Conservation (phyloP, 805 yeast genomes). For the Suhomyces faveliae region DNA sequence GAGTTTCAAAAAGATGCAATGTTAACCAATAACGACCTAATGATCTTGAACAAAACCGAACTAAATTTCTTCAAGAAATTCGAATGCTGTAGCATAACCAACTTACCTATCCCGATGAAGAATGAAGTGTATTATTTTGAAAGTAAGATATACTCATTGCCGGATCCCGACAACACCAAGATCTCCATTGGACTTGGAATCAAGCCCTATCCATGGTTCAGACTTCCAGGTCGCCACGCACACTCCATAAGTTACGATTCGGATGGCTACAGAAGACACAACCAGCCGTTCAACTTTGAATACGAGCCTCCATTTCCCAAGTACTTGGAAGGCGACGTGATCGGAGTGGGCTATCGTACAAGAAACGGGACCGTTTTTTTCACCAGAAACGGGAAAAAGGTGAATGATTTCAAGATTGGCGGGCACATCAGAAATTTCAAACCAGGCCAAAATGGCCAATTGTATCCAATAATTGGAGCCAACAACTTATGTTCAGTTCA, state of each 20-base stretch:
- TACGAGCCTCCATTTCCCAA: constrained; percentile 55
- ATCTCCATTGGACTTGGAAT: constrained; percentile 80
- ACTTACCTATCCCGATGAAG: constrained; percentile 77
- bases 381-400: constrained; percentile 90
- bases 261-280: constrained; percentile 73
- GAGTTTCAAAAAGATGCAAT: constrained; percentile 67
- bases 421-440: constrained; percentile 76
- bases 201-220: constrained; percentile 88
- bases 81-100: constrained; percentile 71
- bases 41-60: constrained; percentile 66
- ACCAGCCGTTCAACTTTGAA: constrained; percentile 62
- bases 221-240: constrained; percentile 89
- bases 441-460: constrained; percentile 41
- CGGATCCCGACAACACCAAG: constrained; percentile 51
- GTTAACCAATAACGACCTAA: constrained; percentile 53
- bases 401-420: constrained; percentile 77
- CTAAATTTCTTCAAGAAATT: constrained; percentile 56
- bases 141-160: constrained; percentile 72
- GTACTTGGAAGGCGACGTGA: constrained; percentile 79
- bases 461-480: constrained; percentile 90
- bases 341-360: constrained; percentile 87
- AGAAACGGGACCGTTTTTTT: constrained; percentile 85
- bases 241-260: constrained; percentile 88
- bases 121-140: constrained; percentile 91
- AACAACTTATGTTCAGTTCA: constrained; percentile 78